A percentile compares a stretch with the other conserved stretches of the same genome.
phyloP scores from a whole-genome alignment of 495 filamentous ascomycete species.

The Thozetella sp. region DNA sequence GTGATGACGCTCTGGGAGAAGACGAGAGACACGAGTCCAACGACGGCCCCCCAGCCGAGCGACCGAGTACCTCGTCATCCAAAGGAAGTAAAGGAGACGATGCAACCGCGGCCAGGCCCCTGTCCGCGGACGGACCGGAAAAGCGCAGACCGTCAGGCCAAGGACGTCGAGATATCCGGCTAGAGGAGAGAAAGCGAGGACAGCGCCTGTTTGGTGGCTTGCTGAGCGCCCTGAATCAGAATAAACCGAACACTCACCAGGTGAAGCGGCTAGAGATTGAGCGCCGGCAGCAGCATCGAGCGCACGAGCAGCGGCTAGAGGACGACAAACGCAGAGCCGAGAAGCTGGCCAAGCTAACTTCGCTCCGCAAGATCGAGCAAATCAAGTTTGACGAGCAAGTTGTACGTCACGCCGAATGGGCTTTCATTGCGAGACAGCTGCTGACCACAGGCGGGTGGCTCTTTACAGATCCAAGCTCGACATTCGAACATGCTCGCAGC shows the following conservation, averaged over 20 bases:
- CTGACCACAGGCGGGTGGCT: conserved; percentile 29
- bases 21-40: conserved; percentile 7
- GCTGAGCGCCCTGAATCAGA: conserved; percentile 86
- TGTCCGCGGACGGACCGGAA: conserved; percentile 4
- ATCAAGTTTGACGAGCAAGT: conserved; percentile 75
- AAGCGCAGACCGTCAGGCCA: not conserved
- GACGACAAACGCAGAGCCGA: conserved; percentile 67
- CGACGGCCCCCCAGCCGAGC: not conserved
- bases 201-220: conserved; percentile 89
- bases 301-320: conserved; percentile 67
- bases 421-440: not conserved
- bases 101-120: not conserved
- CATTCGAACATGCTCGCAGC: conserved; percentile 72
- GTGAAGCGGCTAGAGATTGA: conserved; percentile 88
- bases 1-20: conserved; percentile 12
- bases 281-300: conserved; percentile 82
- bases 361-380: conserved; percentile 67
- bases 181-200: conserved; percentile 85
- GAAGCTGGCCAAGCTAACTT: conserved; percentile 60
- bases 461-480: conserved; percentile 73
- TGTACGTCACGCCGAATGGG: conserved; percentile 49
- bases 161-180: conserved; percentile 46
- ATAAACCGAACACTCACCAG: conserved; percentile 62
- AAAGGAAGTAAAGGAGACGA: not conserved
- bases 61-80: not conserved